Percentiles rank a stretch among this genome's conserved stretches.
Conservation (phyloP, 495 filamentous ascomycete species). For the Neurospora tetraspora region DNA sequence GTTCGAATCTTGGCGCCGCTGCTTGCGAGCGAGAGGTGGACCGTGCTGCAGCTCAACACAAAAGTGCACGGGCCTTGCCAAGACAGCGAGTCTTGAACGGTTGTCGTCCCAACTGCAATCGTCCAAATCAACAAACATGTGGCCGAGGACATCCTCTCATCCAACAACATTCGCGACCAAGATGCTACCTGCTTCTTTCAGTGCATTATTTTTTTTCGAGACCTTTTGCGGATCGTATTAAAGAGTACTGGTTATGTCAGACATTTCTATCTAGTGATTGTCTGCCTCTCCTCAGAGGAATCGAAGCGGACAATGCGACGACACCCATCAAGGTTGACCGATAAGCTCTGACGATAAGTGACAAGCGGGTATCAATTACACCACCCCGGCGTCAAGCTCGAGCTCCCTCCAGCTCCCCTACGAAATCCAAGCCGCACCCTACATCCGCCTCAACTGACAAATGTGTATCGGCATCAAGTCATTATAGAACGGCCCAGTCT, state of each 20-base stretch:
- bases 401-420: not conserved
- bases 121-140: not conserved
- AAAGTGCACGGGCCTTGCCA: not conserved
- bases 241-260: not conserved
- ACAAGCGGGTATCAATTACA: not conserved
- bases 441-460: slow-evolving; percentile 20
- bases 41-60: not conserved
- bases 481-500: slow-evolving; percentile 41
- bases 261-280: not conserved
- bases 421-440: not conserved
- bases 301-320: not conserved
- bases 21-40: not conserved
- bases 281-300: not conserved
- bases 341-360: not conserved
- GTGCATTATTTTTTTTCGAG: too few species aligned
- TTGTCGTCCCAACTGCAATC: not conserved
- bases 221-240: not conserved
- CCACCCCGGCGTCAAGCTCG: not conserved
- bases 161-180: not conserved
- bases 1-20: not conserved
- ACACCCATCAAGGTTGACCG: not conserved
- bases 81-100: not conserved
- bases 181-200: too few species aligned
- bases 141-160: not conserved
- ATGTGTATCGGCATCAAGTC: slow-evolving; percentile 33